These are phyloP conservation scores for Chaetomium strumarium DNA, from an alignment of 2,329 filamentous ascomycete species.

Conservation along the genomic window DNA sequence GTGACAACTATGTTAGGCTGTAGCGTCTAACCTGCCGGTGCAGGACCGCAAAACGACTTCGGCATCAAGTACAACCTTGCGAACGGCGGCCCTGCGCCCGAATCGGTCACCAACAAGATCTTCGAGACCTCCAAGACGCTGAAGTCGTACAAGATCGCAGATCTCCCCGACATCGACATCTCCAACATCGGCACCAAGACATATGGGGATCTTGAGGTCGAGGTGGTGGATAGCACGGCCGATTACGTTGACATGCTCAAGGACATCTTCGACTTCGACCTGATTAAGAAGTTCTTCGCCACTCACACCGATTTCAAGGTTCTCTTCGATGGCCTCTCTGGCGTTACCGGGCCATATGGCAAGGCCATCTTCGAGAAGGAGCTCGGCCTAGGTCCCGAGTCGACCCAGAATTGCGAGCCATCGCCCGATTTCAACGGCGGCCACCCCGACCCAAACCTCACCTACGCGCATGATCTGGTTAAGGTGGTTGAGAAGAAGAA, in stretches of 20 bases:
- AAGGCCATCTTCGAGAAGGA: slow-evolving; percentile 92
- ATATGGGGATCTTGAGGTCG: slow-evolving; percentile 84
- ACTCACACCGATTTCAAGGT: slow-evolving; percentile 90
- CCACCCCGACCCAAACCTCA: slow-evolving; percentile 96
- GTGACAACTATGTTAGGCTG: not conserved
- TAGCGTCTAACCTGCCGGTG: not conserved
- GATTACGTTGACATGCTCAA: slow-evolving; percentile 96
- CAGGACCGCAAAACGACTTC: slow-evolving; percentile 89
- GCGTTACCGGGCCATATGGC: slow-evolving; percentile 93
- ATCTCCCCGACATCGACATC: slow-evolving; percentile 83
- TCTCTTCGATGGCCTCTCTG: slow-evolving; percentile 88
- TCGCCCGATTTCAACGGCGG: slow-evolving; percentile 94
- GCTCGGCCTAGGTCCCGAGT: slow-evolving; percentile 66
- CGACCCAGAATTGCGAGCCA: slow-evolving; percentile 85
- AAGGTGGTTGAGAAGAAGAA: slow-evolving; percentile 85
- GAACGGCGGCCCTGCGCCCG: slow-evolving; percentile 92
- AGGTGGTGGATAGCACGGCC: slow-evolving; percentile 86
- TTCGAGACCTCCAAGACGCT: slow-evolving; percentile 86
- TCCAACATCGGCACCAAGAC: slow-evolving; percentile 73
- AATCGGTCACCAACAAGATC: slow-evolving; percentile 97
- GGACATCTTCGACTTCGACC: slow-evolving; percentile 95
- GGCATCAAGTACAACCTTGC: slow-evolving; percentile 99
- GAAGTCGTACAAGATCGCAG: slow-evolving; percentile 84
- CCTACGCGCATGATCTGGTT: slow-evolving; percentile 91
- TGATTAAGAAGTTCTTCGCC: slow-evolving; percentile 91